Base-by-base conservation (phyloP, 257 asterid genomes). In the Solanum chmielewskii region DNA sequence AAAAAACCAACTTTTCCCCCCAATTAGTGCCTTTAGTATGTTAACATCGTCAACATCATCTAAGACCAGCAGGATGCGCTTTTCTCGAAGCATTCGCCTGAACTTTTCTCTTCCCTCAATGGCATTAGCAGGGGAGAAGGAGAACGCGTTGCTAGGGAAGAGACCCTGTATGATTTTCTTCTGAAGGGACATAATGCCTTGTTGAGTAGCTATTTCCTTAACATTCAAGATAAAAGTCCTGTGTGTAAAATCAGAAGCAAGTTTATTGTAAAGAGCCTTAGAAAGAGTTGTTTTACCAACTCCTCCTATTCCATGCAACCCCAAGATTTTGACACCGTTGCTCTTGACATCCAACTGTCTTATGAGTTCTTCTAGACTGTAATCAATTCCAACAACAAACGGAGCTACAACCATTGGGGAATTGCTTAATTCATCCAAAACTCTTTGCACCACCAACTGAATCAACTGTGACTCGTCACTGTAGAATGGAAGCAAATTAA, bases 221-320 rank as follows among this genome's bases (percentile, higher is more conserved):
- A 88, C 92, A 37, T 84, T 83, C 83, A 71, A 86, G 74, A 90
- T 76, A 83, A 90, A 90, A 76, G 86, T 21, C 81, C 92, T 87
- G 49, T 31, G 56, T 85, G 85, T 60, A 23, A 88, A 90, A 47
- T 88, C 74, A n/a, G 25, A 35, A 35, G 90, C 87, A 49, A 90
- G 89, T 88, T 86, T 90, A 80, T 90, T 90, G 69, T 83, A 90
- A 71, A 90, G 88, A 86, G 90, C 90, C 86, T 86, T 88, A 73
- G 88, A 80, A 60, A 88, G 86, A 18, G 92, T 90, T 11, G 90
- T 90, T 90, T 90, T 90, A 31, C 92, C 92, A 47, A 90, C 86
- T 80, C 92, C 92, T 44, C 90, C 92, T 81, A 88, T 86, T 52
- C 92, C 92, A 42, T 88, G 70, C 42, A 90, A 84, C 83, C 89